A percentile compares a stretch with the other conserved stretches of the same genome.
Evolutionary conservation across 768 basidiomycete species (phyloP).

Genomic region (Boletus eberwhitei): DNA sequence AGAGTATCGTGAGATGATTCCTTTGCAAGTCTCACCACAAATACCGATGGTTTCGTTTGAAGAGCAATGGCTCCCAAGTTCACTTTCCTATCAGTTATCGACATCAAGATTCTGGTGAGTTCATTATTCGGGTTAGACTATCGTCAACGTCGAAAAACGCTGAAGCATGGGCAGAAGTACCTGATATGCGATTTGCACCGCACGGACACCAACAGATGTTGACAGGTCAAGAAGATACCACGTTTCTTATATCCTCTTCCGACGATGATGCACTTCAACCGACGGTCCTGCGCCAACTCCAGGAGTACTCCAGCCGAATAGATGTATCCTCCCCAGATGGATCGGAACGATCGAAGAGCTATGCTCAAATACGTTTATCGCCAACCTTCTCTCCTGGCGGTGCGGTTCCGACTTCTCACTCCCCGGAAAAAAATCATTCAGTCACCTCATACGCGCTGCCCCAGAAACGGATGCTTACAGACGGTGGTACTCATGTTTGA

Average conservation of each 20-base stretch:
- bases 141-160: background rate
- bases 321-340: background rate
- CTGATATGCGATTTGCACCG: background rate
- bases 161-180: background rate
- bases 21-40: slow-evolving; percentile 4
- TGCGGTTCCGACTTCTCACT: background rate
- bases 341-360: slow-evolving; percentile 1
- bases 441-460: background rate
- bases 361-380: background rate
- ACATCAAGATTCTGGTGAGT: slow-evolving; percentile 8
- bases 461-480: slow-evolving; percentile 12
- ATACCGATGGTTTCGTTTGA: slow-evolving; percentile 15
- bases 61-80: slow-evolving; percentile 7
- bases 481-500: slow-evolving; percentile 6
- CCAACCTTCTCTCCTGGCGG: background rate
- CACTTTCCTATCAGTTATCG: background rate
- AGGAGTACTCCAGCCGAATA: slow-evolving; percentile 14
- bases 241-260: slow-evolving; percentile 5
- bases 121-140: slow-evolving; percentile 24
- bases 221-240: slow-evolving; percentile 6
- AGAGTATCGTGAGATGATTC: slow-evolving; percentile 27
- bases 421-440: background rate
- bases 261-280: slow-evolving; percentile 2
- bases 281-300: slow-evolving; percentile 13
- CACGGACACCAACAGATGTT: background rate